Conservation (phyloP, 768 basidiomycete species). For the Holtermanniella nyarrowii region DNA sequence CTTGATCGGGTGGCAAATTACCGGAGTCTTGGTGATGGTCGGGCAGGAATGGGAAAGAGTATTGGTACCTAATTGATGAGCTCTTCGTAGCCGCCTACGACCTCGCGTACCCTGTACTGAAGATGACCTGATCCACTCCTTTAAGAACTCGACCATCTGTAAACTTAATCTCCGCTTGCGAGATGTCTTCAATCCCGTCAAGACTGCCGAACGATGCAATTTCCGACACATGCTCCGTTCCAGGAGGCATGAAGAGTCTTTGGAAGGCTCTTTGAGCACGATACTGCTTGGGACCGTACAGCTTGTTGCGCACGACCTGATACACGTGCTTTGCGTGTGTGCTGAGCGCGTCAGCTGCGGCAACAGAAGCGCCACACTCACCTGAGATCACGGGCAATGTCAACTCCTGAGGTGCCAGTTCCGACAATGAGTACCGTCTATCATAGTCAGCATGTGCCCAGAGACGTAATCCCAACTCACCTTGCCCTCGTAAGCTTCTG, state of each 20-base stretch:
- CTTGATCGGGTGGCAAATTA: neutral
- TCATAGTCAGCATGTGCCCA: constrained; percentile 10
- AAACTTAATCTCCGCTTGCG: constrained; percentile 37
- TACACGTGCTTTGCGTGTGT: constrained; percentile 41
- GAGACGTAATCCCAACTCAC: constrained; percentile 15
- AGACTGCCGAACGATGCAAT: constrained; percentile 41
- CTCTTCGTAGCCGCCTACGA: neutral
- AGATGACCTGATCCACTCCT: constrained; percentile 42
- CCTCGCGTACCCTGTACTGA: constrained; percentile 41
- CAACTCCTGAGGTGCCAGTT: constrained; percentile 42
- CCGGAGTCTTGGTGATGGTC: constrained; percentile 38
- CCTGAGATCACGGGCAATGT: constrained; percentile 41
- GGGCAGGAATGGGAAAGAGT: constrained; percentile 46
- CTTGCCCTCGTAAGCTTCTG: constrained; percentile 41
- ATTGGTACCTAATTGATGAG: constrained; percentile 36
- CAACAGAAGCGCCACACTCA: neutral
- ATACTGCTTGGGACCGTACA: constrained; percentile 15
- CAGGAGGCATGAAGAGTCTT: constrained; percentile 11
- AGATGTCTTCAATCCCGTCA: constrained; percentile 23
- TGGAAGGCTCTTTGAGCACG: constrained; percentile 13
- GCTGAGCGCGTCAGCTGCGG: constrained; percentile 5
- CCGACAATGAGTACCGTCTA: constrained; percentile 45
- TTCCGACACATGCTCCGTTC: constrained; percentile 40
- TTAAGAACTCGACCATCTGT: constrained; percentile 43
- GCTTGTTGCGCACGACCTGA: constrained; percentile 28